Percentiles rank a stretch among this genome's conserved stretches.
Conservation (phyloP, 768 basidiomycete species). For the Pisolithus albus region DNA sequence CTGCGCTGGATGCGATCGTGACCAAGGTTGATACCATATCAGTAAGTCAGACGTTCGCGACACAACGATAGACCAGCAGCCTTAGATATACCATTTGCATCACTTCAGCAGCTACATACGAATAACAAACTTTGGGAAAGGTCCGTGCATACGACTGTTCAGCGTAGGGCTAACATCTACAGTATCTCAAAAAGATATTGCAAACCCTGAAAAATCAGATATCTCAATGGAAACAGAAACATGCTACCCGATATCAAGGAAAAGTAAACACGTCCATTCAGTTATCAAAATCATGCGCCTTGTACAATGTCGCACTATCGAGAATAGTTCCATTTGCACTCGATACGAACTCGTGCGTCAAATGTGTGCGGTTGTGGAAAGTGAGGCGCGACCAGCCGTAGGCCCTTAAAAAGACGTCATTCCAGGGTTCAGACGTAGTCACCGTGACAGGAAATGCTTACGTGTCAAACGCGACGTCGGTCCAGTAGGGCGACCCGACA, state of each 20-base stretch:
- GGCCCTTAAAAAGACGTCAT: constrained; percentile 2
- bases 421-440: neutral
- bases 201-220: no score
- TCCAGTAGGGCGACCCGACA: neutral
- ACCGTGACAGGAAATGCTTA: constrained; percentile 3
- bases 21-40: no score
- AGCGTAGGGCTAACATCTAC: neutral
- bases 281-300: constrained; percentile 8
- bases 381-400: constrained; percentile 25
- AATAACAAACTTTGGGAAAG: no score
- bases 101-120: no score
- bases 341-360: constrained; percentile 24
- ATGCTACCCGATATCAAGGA: neutral
- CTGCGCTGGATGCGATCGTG: no score
- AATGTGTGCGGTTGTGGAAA: constrained; percentile 24
- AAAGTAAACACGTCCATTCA: neutral
- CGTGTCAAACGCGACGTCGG: constrained; percentile 7
- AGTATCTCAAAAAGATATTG: no score
- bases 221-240: no score
- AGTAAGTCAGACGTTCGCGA: no score
- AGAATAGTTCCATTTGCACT: constrained; percentile 23
- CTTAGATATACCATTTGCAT: no score
- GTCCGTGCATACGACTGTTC: no score
- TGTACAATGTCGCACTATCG: constrained; percentile 20
- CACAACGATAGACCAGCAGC: no score